Base-by-base conservation (phyloP, 2,329 filamentous ascomycete genomes). In the Claviceps arundinis region DNA sequence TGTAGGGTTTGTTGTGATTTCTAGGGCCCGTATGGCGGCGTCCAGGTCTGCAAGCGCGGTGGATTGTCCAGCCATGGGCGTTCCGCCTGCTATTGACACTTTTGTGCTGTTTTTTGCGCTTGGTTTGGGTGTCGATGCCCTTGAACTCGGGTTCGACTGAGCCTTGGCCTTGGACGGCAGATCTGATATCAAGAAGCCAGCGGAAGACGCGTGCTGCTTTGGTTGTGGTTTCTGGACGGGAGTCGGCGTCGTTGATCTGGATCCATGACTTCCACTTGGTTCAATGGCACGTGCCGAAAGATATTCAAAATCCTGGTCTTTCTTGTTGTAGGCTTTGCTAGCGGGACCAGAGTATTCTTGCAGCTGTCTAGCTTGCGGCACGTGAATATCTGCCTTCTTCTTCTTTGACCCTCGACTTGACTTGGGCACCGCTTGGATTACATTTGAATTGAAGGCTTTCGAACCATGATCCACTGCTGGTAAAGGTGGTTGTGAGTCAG, bases 1-100 rank as follows among this genome's bases (percentile, higher is more conserved):
- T 0, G 82, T 80, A 0, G 89, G 89, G 62, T 96, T 96, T 2
- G 90, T 96, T 50, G 87, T 86, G n/a, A 95, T 78, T 65, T 98
- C 93, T 6, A 98, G 78, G 2, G 84, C 78, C 24, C 89, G 84
- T 58, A 98, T 97, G 4, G 91, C 90, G 1, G 89, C 83, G 58
- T 87, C 82, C 1, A 87, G 69, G 60, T 85, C 82, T 16, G 80
- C 80, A 17, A 93, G 72, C 1, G 84, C 81, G 1, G 84, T 84
- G 0, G 86, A 89, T 40, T 85, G 81, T 16, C 89, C 87, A 52
- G 89, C 84, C 87, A 93, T 93, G 1, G 87, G 81, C 9, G 79
- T 83, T 13, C 88, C 88, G 43, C 89, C 88, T 0, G 85, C 74
- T 52, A 93, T 82, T 56, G 79, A 80, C 52, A 88, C 68, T 66